A percentile compares a stretch with the other conserved stretches of the same genome.
phyloP scores from a whole-genome alignment of 2,329 filamentous ascomycete species.

The Hymenoscyphus salicellus region DNA sequence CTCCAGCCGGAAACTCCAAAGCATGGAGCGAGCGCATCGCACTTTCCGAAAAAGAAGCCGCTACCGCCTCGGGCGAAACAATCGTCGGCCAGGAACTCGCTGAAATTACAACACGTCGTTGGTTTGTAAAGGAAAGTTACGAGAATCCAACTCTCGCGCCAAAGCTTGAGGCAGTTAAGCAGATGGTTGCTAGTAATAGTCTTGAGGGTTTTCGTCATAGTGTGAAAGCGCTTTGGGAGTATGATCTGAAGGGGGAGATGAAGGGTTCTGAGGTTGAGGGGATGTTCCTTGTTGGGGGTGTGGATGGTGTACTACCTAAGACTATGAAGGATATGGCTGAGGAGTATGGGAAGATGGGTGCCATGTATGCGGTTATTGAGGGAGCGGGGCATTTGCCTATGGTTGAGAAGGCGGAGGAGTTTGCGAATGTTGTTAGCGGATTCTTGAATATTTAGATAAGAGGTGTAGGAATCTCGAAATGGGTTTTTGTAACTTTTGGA shows the following conservation, averaged over 20 bases:
- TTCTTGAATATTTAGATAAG: slow-evolving; percentile 46
- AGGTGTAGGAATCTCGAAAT: neutral
- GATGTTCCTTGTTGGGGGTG: slow-evolving; percentile 68
- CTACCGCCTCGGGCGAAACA: slow-evolving; percentile 44
- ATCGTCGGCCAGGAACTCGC: slow-evolving; percentile 66
- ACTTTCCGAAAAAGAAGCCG: slow-evolving; percentile 57
- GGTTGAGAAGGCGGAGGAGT: slow-evolving; percentile 69
- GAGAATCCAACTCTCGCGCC: slow-evolving; percentile 46
- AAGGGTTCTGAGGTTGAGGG: slow-evolving; percentile 54
- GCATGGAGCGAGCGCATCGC: slow-evolving; percentile 77
- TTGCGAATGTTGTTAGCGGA: slow-evolving; percentile 59
- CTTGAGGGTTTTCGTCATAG: slow-evolving; percentile 66
- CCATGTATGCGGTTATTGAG: slow-evolving; percentile 63
- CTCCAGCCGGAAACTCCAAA: slow-evolving; percentile 69
- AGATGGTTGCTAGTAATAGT: slow-evolving; percentile 67
- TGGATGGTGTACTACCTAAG: slow-evolving; percentile 71
- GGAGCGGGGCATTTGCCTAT: slow-evolving; percentile 79
- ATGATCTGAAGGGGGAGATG: slow-evolving; percentile 62
- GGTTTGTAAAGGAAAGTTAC: slow-evolving; percentile 66
- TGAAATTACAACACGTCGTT: slow-evolving; percentile 67
- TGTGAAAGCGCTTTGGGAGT: slow-evolving; percentile 69
- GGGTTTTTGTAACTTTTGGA: no score
- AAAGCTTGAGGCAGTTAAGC: slow-evolving; percentile 56
- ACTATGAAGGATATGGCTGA: slow-evolving; percentile 74
- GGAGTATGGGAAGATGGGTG: slow-evolving; percentile 52